phyloP scores from a whole-genome alignment of 805 yeast species.

The Scheffersomyces stipitis region DNA sequence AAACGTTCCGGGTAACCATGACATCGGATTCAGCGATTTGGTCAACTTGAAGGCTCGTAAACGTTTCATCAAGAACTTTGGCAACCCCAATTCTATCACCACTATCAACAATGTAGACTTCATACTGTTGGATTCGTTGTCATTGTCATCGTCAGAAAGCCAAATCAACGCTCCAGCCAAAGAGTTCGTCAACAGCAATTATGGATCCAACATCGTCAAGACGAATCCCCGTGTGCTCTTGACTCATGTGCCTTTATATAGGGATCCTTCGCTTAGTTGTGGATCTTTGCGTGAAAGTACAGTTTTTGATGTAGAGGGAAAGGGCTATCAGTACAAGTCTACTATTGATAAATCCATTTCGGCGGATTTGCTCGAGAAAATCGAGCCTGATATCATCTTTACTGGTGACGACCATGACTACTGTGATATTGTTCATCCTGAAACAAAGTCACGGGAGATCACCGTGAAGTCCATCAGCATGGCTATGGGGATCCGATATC shows the following conservation, averaged over 20 bases:
- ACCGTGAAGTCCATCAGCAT: constrained; percentile 40
- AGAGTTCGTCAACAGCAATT: constrained; percentile 11
- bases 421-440: constrained; percentile 13
- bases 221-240: constrained; percentile 19
- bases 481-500: constrained; percentile 42
- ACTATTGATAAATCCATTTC: constrained; percentile 16
- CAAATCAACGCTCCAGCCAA: constrained; percentile 11
- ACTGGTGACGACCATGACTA: constrained; percentile 29
- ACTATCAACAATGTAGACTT: constrained; percentile 32
- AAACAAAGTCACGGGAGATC: constrained; percentile 24
- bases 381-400: constrained; percentile 21
- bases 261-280: constrained; percentile 17
- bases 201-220: constrained; percentile 4
- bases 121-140: constrained; percentile 19
- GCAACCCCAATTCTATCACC: constrained; percentile 26
- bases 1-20: constrained; percentile 32
- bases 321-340: constrained; percentile 28
- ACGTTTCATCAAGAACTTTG: constrained; percentile 33
- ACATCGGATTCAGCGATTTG: constrained; percentile 26
- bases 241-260: constrained; percentile 23
- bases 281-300: constrained; percentile 21
- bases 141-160: constrained; percentile 13
- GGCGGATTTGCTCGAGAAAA: constrained; percentile 10
- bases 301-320: constrained; percentile 10
- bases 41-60: constrained; percentile 22